phyloP scores from a whole-genome alignment of 352 stramenopile species.

The Globisporangium lucens region DNA sequence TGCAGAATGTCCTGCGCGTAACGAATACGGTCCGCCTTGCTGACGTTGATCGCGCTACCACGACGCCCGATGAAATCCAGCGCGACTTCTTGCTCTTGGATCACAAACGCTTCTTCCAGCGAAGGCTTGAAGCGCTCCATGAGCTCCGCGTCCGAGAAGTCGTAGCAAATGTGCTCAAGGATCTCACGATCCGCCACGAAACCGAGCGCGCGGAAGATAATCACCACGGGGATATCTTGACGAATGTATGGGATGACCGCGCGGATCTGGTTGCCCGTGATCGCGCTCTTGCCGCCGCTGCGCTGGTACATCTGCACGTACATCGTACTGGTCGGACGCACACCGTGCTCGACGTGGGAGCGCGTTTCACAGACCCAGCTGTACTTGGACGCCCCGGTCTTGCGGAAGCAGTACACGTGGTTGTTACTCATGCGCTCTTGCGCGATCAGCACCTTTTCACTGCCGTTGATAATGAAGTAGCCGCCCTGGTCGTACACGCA shows the following conservation, averaged over 20 bases:
- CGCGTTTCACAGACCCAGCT: slow-evolving; percentile 96
- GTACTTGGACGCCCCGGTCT: slow-evolving; percentile 97
- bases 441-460: slow-evolving; percentile 98
- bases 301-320: slow-evolving; percentile 99
- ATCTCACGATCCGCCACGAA: slow-evolving; percentile 97
- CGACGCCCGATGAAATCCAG: slow-evolving; percentile 99
- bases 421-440: slow-evolving; percentile 99
- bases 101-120: slow-evolving; percentile 98
- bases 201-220: slow-evolving; percentile 99
- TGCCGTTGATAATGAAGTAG: slow-evolving; percentile 99
- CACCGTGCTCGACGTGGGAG: slow-evolving; percentile 95
- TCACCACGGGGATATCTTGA: slow-evolving; percentile 98
- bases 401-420: slow-evolving; percentile 99
- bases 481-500: slow-evolving; percentile 99
- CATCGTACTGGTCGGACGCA: slow-evolving; percentile 95
- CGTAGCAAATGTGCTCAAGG: slow-evolving; percentile 98
- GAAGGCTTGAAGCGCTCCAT: slow-evolving; percentile 99
- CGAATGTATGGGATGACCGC: slow-evolving; percentile 98
- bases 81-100: slow-evolving; percentile 97
- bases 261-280: slow-evolving; percentile 98
- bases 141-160: slow-evolving; percentile 98
- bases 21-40: slow-evolving; percentile 96
- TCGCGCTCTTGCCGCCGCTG: slow-evolving; percentile 90
- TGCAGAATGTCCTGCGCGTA: slow-evolving; percentile 99
- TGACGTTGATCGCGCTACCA: slow-evolving; percentile 94